phyloP scores from a whole-genome alignment of 805 yeast genomes.

The Scheffersomyces lignosus region DNA sequence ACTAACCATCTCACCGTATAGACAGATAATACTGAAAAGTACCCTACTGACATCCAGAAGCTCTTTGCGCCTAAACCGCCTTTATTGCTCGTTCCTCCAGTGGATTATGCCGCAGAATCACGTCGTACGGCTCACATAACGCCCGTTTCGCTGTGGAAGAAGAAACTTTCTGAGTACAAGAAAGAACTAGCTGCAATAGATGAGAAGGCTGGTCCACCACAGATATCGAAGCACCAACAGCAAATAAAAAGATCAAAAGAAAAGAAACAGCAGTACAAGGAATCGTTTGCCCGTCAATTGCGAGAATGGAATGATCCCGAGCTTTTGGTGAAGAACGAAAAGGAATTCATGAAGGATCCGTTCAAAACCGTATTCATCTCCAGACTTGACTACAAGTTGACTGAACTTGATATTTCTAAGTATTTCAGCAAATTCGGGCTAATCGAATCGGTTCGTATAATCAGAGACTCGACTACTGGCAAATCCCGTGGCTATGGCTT shows the following conservation, averaged over 20 bases:
- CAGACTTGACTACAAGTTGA: constrained; percentile 61
- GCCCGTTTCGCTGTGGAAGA: constrained; percentile 42
- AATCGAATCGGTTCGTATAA: constrained; percentile 53
- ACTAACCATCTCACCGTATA: too few species aligned
- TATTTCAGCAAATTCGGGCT: constrained; percentile 67
- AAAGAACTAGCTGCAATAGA: constrained; percentile 15
- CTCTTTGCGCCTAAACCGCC: constrained; percentile 62
- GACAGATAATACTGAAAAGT: constrained; percentile 20
- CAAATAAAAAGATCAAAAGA: constrained; percentile 2
- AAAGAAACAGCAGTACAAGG: constrained; percentile 7
- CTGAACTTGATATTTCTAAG: constrained; percentile 68
- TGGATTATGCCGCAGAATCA: constrained; percentile 48
- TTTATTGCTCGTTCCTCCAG: constrained; percentile 46
- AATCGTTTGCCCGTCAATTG: constrained; percentile 23
- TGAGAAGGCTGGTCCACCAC: neutral
- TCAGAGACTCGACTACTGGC: constrained; percentile 35
- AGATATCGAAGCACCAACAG: constrained; percentile 2
- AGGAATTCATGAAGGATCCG: constrained; percentile 54
- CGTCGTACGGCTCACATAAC: constrained; percentile 49
- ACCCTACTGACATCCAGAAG: constrained; percentile 45
- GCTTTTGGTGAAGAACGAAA: constrained; percentile 29
- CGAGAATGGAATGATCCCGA: constrained; percentile 34
- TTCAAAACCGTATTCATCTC: constrained; percentile 76
- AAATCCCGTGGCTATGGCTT: constrained; percentile 84
- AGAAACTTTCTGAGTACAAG: constrained; percentile 25